These are phyloP conservation scores for Nicotiana benthamiana DNA, from an alignment of 257 asterid species.

Conservation along the genomic window DNA sequence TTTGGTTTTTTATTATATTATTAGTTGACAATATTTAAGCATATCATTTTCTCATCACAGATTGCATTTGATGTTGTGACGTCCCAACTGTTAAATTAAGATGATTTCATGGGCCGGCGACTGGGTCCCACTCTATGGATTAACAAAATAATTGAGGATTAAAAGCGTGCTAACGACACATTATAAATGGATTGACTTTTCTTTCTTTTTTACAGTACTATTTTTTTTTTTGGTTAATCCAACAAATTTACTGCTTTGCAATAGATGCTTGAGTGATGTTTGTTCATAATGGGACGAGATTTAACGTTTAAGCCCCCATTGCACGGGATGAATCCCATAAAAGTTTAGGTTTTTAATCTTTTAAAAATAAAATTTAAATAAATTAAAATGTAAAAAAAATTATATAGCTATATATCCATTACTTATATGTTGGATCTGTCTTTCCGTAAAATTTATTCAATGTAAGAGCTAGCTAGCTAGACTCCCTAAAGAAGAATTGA, in stretches of 20 bases:
- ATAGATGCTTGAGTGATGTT: neutral
- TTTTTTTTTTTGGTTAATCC: neutral
- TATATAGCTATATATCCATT: no score
- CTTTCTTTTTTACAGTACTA: no score
- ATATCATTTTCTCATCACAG: slow-evolving; percentile 38
- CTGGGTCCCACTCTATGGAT: slow-evolving; percentile 36
- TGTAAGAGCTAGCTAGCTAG: no score
- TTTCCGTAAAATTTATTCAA: no score
- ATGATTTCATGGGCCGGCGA: slow-evolving; percentile 82
- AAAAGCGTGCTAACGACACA: neutral
- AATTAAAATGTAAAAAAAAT: no score
- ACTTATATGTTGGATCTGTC: no score
- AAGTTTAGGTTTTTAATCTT: no score
- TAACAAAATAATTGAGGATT: slow-evolving; percentile 23
- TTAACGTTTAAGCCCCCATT: no score
- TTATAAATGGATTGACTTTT: neutral
- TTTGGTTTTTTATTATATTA: neutral
- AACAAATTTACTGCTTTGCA: neutral
- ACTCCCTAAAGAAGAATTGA: no score
- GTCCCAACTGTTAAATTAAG: slow-evolving; percentile 35
- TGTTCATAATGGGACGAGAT: no score
- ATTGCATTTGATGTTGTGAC: slow-evolving; percentile 21
- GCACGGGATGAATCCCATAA: no score
- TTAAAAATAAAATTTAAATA: no score
- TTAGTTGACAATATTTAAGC: slow-evolving; percentile 13